These are phyloP conservation scores for Penicillium rolfsii DNA, from an alignment of 2,329 filamentous ascomycete genomes.

Conservation along the genomic window DNA sequence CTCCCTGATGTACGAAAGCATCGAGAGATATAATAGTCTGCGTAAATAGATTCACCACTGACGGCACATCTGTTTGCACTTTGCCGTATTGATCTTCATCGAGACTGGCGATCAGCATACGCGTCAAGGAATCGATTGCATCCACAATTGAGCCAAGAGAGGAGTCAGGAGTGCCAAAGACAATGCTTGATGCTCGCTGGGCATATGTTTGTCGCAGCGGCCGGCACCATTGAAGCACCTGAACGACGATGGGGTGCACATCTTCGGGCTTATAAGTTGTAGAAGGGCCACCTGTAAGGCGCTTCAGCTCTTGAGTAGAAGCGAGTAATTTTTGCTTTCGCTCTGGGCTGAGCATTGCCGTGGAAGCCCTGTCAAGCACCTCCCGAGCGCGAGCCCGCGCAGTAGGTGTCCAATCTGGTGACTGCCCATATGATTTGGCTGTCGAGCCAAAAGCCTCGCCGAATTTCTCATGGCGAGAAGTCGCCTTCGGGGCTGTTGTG, in stretches of 20 bases:
- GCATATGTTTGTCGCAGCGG: conserved; percentile 73
- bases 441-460: conserved; percentile 49
- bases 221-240: conserved; percentile 59
- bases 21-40: conserved; percentile 70
- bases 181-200: conserved; percentile 65
- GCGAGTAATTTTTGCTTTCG: conserved; percentile 43
- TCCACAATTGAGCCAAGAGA: conserved; percentile 70
- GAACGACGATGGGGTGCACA: conserved; percentile 53
- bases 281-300: conserved; percentile 36
- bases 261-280: conserved; percentile 53
- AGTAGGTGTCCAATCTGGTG: conserved; percentile 48
- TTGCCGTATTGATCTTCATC: conserved; percentile 81
- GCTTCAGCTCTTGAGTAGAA: conserved; percentile 44
- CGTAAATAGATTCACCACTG: conserved; percentile 74
- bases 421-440: conserved; percentile 52
- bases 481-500: conserved; percentile 44
- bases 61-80: conserved; percentile 78
- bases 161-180: conserved; percentile 74
- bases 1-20: conserved; percentile 57
- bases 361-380: conserved; percentile 44
- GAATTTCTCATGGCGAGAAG: conserved; percentile 41
- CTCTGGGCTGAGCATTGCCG: conserved; percentile 45
- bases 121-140: conserved; percentile 69
- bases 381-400: conserved; percentile 45
- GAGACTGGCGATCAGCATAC: conserved; percentile 72